Percentiles rank a stretch among this genome's conserved stretches.
These are phyloP conservation scores for Acacia acuminata DNA, from an alignment of 306 rosid species.

Conservation along the genomic window DNA sequence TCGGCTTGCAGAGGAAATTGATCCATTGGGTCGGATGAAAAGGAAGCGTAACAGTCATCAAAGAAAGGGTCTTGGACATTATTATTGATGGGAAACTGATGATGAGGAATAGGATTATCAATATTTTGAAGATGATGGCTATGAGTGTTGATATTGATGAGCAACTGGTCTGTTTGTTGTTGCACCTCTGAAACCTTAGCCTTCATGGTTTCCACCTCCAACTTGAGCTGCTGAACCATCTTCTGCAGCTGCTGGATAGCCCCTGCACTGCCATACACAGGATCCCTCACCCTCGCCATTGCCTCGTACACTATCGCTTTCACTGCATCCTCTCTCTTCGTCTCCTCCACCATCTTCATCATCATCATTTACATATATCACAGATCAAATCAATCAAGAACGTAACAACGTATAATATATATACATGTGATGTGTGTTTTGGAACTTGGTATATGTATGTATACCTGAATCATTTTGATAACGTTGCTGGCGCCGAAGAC, in stretches of 20 bases:
- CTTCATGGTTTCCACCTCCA: slow-evolving; percentile 16
- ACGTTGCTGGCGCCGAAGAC: slow-evolving; percentile 47
- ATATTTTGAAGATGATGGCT: neutral
- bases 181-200: slow-evolving; percentile 12
- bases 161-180: slow-evolving; percentile 20
- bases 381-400: too few relatives aligned
- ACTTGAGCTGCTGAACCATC: slow-evolving; percentile 25
- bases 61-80: neutral
- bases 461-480: slow-evolving; percentile 41
- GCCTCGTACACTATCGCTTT: slow-evolving; percentile 43
- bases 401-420: too few relatives aligned
- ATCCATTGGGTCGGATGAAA: neutral
- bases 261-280: slow-evolving; percentile 43
- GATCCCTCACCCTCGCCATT: slow-evolving; percentile 37
- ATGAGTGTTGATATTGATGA: slow-evolving; percentile 1
- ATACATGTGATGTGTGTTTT: too few relatives aligned
- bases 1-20: slow-evolving; percentile 15
- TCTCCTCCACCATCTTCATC: slow-evolving; percentile 40
- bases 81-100: neutral
- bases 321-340: slow-evolving; percentile 39
- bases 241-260: slow-evolving; percentile 27
- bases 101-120: neutral
- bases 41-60: neutral
- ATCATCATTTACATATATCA: too few relatives aligned
- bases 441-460: too few relatives aligned